Base-by-base conservation (phyloP, 2,329 filamentous ascomycete species). In the Hypocrella siamensis region DNA sequence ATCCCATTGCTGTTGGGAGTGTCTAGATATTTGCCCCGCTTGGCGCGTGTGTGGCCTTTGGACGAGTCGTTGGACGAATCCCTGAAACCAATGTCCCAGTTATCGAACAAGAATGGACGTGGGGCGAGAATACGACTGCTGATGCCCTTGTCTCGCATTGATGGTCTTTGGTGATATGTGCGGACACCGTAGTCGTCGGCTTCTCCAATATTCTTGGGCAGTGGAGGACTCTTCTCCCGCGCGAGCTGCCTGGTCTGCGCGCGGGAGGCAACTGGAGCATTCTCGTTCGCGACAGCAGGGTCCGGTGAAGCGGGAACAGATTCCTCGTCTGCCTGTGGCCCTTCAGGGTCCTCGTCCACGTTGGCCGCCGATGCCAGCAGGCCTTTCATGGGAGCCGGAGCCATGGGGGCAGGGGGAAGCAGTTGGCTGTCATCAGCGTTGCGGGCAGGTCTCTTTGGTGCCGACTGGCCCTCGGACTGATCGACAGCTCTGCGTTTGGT, bases 51-150 rank as follows among this genome's bases (percentile, higher is more conserved):
- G 29, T 66, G 65, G 16, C 64, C 64, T 35, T 67, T 64, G 36
- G 57, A 58, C 19, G 62, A 60, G 40, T 69, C 65, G 36, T 74
- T 74, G 37, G 61, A 61, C 4, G 66, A 69, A 42, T 74, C 70
- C 16, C 65, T 60, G 46, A 70, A 74, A 11, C 70, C 70, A 37
- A 75, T 74, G 43, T 74, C 67, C 35, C 61, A 54, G 7, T 63
- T 52, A 24, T 65, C 56, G 34, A 61, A 72, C 31, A 58, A 51
- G 38, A 65, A 66, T 1, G 58, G 40, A 6, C 52, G 53, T 9
- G 67, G 67, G 4, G 46, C 46, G 27, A 70, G 51, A 42, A 73
- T 60, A 34, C 72, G 60, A 17, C 64, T 67, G 41, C 68, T 71
- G 43, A 63, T 60, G 17, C 57, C 37, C 52, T 52, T 54, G 19